Percentiles rank a stretch among this genome's conserved stretches.
These are phyloP conservation scores for Sarocladium strictum DNA, from an alignment of 2,329 filamentous ascomycete genomes.

Conservation along the genomic window DNA sequence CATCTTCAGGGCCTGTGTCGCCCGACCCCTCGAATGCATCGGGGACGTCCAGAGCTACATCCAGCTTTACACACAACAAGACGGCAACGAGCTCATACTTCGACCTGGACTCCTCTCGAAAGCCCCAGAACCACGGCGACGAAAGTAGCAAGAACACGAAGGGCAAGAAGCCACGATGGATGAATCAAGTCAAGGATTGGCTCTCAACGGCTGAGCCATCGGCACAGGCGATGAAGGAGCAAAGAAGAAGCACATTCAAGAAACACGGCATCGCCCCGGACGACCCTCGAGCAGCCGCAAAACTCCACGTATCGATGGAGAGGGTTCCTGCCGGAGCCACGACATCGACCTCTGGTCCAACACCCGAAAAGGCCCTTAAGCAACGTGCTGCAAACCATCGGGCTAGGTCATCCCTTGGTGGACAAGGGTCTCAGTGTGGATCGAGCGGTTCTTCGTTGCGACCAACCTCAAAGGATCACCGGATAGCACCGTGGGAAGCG, in stretches of 20 bases:
- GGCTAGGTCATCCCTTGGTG: background rate
- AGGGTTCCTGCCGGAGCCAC: slow-evolving; percentile 39
- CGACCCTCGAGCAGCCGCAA: slow-evolving; percentile 40
- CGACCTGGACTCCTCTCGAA: background rate
- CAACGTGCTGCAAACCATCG: slow-evolving; percentile 12
- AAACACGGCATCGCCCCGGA: slow-evolving; percentile 35
- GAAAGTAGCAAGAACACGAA: background rate
- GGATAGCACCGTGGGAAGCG: slow-evolving; percentile 6
- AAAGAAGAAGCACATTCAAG: slow-evolving; percentile 36
- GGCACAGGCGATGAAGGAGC: slow-evolving; percentile 39
- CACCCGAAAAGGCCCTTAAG: slow-evolving; percentile 37
- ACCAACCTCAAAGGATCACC: background rate
- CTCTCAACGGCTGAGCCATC: slow-evolving; percentile 44
- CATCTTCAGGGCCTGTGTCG: background rate
- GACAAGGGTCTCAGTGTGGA: background rate
- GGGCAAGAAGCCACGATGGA: slow-evolving; percentile 22
- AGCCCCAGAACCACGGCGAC: background rate
- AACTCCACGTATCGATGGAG: slow-evolving; percentile 39
- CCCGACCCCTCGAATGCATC: background rate
- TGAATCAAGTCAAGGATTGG: slow-evolving; percentile 42
- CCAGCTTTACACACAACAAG: background rate
- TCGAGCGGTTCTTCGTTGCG: slow-evolving; percentile 4
- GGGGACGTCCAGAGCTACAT: background rate
- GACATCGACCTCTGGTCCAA: slow-evolving; percentile 38
- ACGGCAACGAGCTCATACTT: background rate